phyloP scores from a whole-genome alignment of 1,139 yeast genomes.

The Candida freyschussii region DNA sequence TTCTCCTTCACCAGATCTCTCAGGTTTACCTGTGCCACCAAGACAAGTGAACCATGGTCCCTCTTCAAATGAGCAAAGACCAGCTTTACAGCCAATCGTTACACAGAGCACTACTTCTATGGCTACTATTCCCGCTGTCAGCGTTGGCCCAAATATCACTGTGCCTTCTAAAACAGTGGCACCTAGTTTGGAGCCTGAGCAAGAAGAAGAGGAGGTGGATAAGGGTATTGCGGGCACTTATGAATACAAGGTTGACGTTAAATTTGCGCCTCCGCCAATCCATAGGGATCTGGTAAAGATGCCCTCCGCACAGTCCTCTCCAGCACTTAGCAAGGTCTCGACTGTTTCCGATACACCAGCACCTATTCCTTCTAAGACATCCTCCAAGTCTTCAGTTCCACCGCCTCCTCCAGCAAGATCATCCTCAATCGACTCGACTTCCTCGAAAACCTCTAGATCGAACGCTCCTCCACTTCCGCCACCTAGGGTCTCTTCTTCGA shows the following conservation, averaged over 20 bases:
- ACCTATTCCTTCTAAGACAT: conserved; percentile 4
- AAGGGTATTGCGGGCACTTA: conserved; percentile 25
- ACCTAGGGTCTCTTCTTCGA: conserved; percentile 4
- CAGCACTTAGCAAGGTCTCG: conserved; percentile 1
- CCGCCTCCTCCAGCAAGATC: conserved; percentile 1
- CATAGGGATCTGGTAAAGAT: conserved; percentile 17
- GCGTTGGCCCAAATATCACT: conserved; percentile 1
- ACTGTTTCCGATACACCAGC: conserved; percentile 4
- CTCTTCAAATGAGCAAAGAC: too few relatives aligned
- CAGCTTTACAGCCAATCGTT: conserved; percentile 1
- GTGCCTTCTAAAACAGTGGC: background rate
- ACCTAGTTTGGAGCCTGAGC: background rate
- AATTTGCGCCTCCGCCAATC: conserved; percentile 33
- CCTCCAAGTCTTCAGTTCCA: conserved; percentile 2
- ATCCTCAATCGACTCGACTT: background rate
- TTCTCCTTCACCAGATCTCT: conserved; percentile 17
- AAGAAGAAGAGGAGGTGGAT: conserved; percentile 12
- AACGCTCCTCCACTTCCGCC: conserved; percentile 4
- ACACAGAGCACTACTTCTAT: background rate
- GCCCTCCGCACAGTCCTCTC: conserved; percentile 12
- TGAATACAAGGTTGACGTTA: conserved; percentile 25
- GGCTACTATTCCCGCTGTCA: conserved; percentile 3
- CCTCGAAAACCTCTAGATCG: too few relatives aligned
- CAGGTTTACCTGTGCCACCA: conserved; percentile 18
- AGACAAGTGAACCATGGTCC: conserved; percentile 3